A percentile compares a stretch with the other conserved stretches of the same genome.
These are phyloP conservation scores for Bimuria novae-zelandiae DNA, from an alignment of 2,329 filamentous ascomycete species.

Conservation along the genomic window DNA sequence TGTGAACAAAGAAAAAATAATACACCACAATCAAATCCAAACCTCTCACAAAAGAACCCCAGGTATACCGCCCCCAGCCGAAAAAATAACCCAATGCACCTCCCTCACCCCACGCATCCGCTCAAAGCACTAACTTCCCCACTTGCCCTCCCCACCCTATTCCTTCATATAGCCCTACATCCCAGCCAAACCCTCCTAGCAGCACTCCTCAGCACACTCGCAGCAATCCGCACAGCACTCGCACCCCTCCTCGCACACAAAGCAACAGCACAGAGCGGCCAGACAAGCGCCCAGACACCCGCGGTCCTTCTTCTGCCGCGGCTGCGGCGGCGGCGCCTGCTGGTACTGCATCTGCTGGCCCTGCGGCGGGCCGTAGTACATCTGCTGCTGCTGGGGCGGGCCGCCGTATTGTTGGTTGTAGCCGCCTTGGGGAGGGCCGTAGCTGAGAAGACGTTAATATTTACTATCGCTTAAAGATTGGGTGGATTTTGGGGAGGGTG, in stretches of 20 bases:
- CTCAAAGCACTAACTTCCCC: too few species aligned
- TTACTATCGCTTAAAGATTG: too few species aligned
- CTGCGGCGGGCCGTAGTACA: constrained; percentile 34
- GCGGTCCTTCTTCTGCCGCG: constrained; percentile 41
- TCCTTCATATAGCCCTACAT: too few species aligned
- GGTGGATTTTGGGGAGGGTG: too few species aligned
- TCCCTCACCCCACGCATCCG: neutral
- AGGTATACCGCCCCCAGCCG: neutral
- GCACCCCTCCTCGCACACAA: constrained; percentile 66
- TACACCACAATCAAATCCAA: too few species aligned
- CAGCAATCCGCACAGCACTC: constrained; percentile 68
- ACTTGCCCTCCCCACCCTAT: neutral
- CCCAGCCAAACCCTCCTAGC: constrained; percentile 11
- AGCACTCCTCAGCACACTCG: constrained; percentile 47
- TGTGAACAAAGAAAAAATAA: too few species aligned
- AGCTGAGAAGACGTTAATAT: too few species aligned
- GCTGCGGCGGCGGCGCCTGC: constrained; percentile 53
- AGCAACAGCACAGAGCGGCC: constrained; percentile 62
- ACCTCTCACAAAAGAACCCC: neutral
- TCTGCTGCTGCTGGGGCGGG: constrained; percentile 31
- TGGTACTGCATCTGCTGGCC: constrained; percentile 51
- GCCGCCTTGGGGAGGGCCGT: constrained; percentile 19
- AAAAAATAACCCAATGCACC: neutral
- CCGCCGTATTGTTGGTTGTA: constrained; percentile 15
- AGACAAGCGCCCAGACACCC: constrained; percentile 37